Evolutionary conservation across 2,329 filamentous ascomycete species (phyloP), one percentile per base, ranked within the genome.

Genomic region (Aspergillus sp.): DNA sequence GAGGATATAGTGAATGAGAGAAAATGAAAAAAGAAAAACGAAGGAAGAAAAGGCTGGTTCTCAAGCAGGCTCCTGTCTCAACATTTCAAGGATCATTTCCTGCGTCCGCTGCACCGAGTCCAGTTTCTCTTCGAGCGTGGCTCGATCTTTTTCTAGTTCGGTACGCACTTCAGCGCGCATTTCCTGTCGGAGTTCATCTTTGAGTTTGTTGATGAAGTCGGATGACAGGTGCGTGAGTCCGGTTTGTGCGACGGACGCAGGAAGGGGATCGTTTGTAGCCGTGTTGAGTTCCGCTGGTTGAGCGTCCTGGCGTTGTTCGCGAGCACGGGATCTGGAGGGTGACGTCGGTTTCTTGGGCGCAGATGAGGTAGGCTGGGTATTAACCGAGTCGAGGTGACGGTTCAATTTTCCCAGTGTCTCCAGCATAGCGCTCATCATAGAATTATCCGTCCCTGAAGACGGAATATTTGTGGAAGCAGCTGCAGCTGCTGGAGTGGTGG

Each of bases 61-160:
- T 70, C 63, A 74, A 50, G 63, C 53, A 59, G 71, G 70, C 47
- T 73, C 72, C 64, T 77, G 75, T 62, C 73, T 69, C 59, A 78
- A 61, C 74, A 78, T 73, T 23, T 77, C 73, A 47, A 79, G 60
- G 57, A 79, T 78, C 71, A 78, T 72, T 39, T 78, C 72, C 59
- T 78, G 76, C 4, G 75, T 77, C 59, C 72, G 65, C 63, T 78
- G 76, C 50, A 79, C 67, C 17, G 74, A 65, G 57, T 76, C 75
- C 25, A 79, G 48, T 59, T 71, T 75, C 58, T 76, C 71, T 52
- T 77, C 71, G 5, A 78, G 61, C 2, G 66, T 64, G 13, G 69
- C 69, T 0, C 73, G 72, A 36, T 75, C 68, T 45, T 70, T 73
- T 41, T 73, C 69, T 45, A 77, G 54, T 56, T 77, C 75, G 19